phyloP scores from a whole-genome alignment of 2,329 filamentous ascomycete species.

The Phaeoacremonium minimum region DNA sequence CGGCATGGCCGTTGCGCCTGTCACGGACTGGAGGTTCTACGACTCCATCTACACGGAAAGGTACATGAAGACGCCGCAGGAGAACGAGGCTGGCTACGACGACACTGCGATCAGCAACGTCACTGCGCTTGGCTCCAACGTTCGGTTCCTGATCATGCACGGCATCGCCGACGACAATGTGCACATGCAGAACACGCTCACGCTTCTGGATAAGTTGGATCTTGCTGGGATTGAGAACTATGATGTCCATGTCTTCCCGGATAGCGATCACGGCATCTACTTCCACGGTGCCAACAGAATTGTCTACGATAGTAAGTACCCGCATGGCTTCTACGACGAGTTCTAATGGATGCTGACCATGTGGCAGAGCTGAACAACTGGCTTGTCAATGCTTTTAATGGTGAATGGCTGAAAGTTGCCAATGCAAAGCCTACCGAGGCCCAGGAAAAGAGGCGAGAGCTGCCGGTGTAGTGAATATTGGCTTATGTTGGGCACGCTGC shows the following conservation, averaged over 20 bases:
- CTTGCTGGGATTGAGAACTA: slow-evolving; percentile 83
- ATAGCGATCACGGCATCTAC: slow-evolving; percentile 90
- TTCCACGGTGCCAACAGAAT: slow-evolving; percentile 91
- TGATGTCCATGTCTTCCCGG: slow-evolving; percentile 93
- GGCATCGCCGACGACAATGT: slow-evolving; percentile 97
- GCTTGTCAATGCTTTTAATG: slow-evolving; percentile 97
- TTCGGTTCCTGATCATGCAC: slow-evolving; percentile 93
- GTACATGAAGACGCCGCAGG: slow-evolving; percentile 92
- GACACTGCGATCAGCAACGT: slow-evolving; percentile 71
- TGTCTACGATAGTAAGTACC: slow-evolving; percentile 83
- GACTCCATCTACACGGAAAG: slow-evolving; percentile 92
- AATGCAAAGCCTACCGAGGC: slow-evolving; percentile 40
- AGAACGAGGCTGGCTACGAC: slow-evolving; percentile 75
- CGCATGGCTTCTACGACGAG: too few species aligned
- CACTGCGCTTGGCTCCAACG: slow-evolving; percentile 66
- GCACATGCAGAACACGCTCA: slow-evolving; percentile 91
- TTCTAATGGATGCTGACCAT: too few species aligned
- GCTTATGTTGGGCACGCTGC: too few species aligned
- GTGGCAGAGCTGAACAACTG: slow-evolving; percentile 71
- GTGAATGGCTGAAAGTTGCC: slow-evolving; percentile 73
- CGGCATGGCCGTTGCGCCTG: slow-evolving; percentile 95
- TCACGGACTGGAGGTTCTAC: slow-evolving; percentile 98
- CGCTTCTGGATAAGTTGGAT: slow-evolving; percentile 82
- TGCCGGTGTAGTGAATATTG: slow-evolving; percentile 12
- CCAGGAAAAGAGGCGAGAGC: slow-evolving; percentile 11